Percentiles rank a stretch among this genome's conserved stretches.
These are phyloP conservation scores for Podospora comata DNA, from an alignment of 495 filamentous ascomycete genomes.

Conservation along the genomic window DNA sequence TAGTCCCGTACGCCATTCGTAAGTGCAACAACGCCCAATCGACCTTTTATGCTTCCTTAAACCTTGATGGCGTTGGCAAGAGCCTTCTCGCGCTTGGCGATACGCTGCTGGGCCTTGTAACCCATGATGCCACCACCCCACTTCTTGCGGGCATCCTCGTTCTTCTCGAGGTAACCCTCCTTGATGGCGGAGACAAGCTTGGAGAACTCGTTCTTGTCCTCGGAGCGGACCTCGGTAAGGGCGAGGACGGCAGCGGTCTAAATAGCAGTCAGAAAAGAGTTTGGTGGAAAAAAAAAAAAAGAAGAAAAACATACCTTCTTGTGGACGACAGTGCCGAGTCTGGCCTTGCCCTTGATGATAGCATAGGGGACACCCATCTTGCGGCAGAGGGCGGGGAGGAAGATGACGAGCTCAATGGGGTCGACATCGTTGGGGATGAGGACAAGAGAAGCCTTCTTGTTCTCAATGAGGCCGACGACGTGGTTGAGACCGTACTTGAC, in stretches of 20 bases:
- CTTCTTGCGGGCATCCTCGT: slow-evolving; percentile 85
- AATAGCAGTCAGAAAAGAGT: slow-evolving; percentile 16
- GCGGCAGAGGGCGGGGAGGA: slow-evolving; percentile 96
- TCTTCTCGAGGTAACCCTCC: slow-evolving; percentile 96
- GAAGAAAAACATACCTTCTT: slow-evolving; percentile 84
- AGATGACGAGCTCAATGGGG: slow-evolving; percentile 99
- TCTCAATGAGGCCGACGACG: slow-evolving; percentile 98
- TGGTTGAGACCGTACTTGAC: slow-evolving; percentile 99
- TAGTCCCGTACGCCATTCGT: slow-evolving; percentile 40
- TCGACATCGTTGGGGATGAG: slow-evolving; percentile 99
- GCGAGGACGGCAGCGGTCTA: slow-evolving; percentile 93
- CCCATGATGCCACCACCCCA: slow-evolving; percentile 99
- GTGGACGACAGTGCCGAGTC: slow-evolving; percentile 98
- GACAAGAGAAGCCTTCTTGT: slow-evolving; percentile 98
- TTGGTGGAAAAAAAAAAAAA: background rate
- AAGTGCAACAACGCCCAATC: slow-evolving; percentile 32
- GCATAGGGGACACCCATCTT: slow-evolving; percentile 99
- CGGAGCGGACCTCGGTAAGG: slow-evolving; percentile 89
- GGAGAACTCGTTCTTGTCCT: slow-evolving; percentile 96
- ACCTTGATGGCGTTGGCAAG: slow-evolving; percentile 92
- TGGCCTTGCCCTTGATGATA: slow-evolving; percentile 99
- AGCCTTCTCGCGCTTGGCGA: slow-evolving; percentile 96
- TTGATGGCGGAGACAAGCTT: slow-evolving; percentile 96
- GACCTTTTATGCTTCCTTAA: slow-evolving; percentile 47
- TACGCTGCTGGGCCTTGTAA: slow-evolving; percentile 86